These are phyloP conservation scores for Chionographis japonica DNA, from an alignment of 106 monocot species.

Conservation along the genomic window DNA sequence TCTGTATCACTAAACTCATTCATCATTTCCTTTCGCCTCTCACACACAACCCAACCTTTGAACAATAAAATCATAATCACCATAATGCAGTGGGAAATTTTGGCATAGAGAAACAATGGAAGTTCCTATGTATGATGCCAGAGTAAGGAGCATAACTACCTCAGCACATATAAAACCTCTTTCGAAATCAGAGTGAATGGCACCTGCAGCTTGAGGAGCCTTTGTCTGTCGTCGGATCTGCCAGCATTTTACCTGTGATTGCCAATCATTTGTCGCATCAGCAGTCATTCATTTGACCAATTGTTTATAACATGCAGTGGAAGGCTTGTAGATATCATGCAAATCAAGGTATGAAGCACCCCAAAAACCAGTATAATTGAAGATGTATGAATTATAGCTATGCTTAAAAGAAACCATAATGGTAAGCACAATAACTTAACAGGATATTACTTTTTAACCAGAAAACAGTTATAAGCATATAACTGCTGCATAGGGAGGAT, in stretches of 20 bases:
- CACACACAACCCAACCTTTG: too few relatives aligned
- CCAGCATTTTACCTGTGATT: slow-evolving; percentile 91
- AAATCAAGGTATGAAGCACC: neutral
- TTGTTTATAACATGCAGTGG: neutral
- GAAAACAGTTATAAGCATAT: neutral
- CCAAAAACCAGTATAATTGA: too few relatives aligned
- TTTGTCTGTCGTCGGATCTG: slow-evolving; percentile 95
- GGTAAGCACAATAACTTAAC: neutral
- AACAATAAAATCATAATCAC: too few relatives aligned
- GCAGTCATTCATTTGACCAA: neutral
- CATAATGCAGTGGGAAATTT: too few relatives aligned
- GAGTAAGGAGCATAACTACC: slow-evolving; percentile 31
- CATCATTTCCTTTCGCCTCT: too few relatives aligned
- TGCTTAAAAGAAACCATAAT: neutral
- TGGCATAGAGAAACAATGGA: too few relatives aligned
- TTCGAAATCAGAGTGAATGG: slow-evolving; percentile 93
- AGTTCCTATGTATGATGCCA: too few relatives aligned
- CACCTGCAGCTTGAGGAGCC: slow-evolving; percentile 97
- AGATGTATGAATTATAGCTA: too few relatives aligned
- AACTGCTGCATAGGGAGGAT: too few relatives aligned
- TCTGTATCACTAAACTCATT: too few relatives aligned
- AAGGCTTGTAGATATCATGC: neutral
- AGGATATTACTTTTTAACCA: neutral
- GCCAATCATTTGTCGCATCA: slow-evolving; percentile 12
- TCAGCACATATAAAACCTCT: slow-evolving; percentile 97